These are phyloP conservation scores for Pontederia paniculata DNA, from an alignment of 176 grass and related monocot species.

Conservation along the genomic window DNA sequence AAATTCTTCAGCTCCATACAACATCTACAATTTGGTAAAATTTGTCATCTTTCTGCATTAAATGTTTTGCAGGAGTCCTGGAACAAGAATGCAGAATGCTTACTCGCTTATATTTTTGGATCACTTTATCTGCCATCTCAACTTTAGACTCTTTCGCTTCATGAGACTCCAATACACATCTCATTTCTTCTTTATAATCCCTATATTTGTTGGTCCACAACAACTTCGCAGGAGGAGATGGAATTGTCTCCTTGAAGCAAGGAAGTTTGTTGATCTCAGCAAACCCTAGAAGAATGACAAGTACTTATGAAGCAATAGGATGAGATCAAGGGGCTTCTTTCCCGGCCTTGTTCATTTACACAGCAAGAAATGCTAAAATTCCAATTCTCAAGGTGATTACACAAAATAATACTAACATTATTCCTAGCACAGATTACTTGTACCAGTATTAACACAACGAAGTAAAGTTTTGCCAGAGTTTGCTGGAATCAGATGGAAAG, in stretches of 20 bases:
- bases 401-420: too few species aligned
- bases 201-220: conserved; percentile 15
- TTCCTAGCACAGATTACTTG: too few species aligned
- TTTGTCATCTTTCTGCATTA: background rate
- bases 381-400: too few species aligned
- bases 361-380: too few species aligned
- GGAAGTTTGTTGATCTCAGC: conserved; percentile 36
- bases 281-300: background rate
- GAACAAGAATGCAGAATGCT: background rate
- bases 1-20: conserved; percentile 35
- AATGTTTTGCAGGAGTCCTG: background rate
- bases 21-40: conserved; percentile 15
- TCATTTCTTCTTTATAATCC: conserved; percentile 27
- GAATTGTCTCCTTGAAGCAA: conserved; percentile 16
- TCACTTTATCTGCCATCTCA: conserved; percentile 20
- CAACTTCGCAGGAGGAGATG: background rate
- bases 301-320: background rate
- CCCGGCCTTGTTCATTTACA: too few species aligned
- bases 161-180: background rate
- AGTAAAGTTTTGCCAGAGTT: too few species aligned
- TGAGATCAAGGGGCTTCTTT: background rate
- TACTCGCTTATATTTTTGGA: conserved; percentile 45
- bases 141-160: conserved; percentile 11
- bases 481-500: too few species aligned
- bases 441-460: too few species aligned